Evolutionary conservation across 768 basidiomycete species (phyloP).

Genomic region (Pleurotus ostreatus): DNA sequence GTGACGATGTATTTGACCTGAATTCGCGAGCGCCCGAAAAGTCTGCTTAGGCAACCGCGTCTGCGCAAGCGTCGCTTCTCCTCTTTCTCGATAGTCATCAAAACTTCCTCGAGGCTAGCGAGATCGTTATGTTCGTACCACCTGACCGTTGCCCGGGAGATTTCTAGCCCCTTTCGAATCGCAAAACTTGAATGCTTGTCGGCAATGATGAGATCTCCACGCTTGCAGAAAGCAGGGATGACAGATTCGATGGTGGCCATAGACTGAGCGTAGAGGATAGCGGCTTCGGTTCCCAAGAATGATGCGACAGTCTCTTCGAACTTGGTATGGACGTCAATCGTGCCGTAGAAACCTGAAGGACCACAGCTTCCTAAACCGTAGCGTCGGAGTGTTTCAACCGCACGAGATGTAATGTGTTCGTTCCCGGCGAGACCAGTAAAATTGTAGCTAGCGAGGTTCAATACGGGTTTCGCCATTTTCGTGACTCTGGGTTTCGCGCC

Average conservation of each 20-base stretch:
- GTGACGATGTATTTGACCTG: conserved; percentile 81
- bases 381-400: conserved; percentile 77
- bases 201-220: conserved; percentile 97
- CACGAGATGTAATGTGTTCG: conserved; percentile 80
- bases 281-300: conserved; percentile 83
- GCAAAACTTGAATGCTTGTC: conserved; percentile 96
- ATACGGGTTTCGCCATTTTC: conserved; percentile 65
- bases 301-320: conserved; percentile 87
- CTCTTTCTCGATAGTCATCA: conserved; percentile 84
- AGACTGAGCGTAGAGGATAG: conserved; percentile 92
- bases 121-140: conserved; percentile 98
- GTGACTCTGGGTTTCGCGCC: conserved; percentile 81
- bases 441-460: conserved; percentile 89
- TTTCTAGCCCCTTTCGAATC: conserved; percentile 94
- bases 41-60: conserved; percentile 71
- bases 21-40: background rate
- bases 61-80: conserved; percentile 90
- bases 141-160: conserved; percentile 84
- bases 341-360: conserved; percentile 96
- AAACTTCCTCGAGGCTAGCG: conserved; percentile 83
- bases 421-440: conserved; percentile 89
- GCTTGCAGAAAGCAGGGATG: conserved; percentile 96
- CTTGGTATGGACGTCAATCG: conserved; percentile 88
- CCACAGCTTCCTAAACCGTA: conserved; percentile 96
- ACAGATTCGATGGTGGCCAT: conserved; percentile 91